Base-by-base conservation (phyloP, 2,329 filamentous ascomycete genomes). In the Cladophialophora immunda region DNA sequence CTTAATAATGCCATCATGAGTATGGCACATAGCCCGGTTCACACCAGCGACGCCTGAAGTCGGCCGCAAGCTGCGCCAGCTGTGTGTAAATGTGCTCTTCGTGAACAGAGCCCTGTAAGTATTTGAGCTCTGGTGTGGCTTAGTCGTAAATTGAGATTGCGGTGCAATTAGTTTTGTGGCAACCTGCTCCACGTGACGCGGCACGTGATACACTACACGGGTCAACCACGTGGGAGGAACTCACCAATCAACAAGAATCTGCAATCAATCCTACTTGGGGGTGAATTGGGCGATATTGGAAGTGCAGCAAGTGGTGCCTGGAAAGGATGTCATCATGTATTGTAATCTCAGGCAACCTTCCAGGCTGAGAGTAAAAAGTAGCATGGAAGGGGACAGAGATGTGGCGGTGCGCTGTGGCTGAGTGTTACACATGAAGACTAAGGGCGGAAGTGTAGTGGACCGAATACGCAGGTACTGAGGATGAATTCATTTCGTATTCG, bases 371-470 rank as follows among this genome's bases (percentile, higher is more conserved):
- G 8, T 4, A 30, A 8, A 30, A 8, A 30, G 8, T 30, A 8
- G 29, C 29, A 38, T 15, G 8, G 15, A 38, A 17, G 17, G 13
- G 13, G 15, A 38, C 19, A 34, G 22, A 9, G 27, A 34, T 3
- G 57, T 59, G 57, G 57, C 57, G 38, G 25, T 50, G 57, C 27
- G 7, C 11, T 34, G 57, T 59, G 57, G 57, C 57, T 59, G 57
- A 22, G 22, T 50, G 2, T 25, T 25, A 6, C 38, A 41, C 15
- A n/a, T 4, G 17, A 41, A 41, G 13, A 41, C 36, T 41, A 19
- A 41, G 5, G 17, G 17, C 36, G 36, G 36, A 15, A 41, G 36
- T 41, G 36, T n/a, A n/a, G 36, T 34, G n/a, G n/a, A 34, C 32
- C 32, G 32, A 34, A 11, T 34, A 34, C 36, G 36, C 15, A 41